These are phyloP conservation scores for Oxyria digyna DNA, from an alignment of 148 eudicot species.

Conservation along the genomic window DNA sequence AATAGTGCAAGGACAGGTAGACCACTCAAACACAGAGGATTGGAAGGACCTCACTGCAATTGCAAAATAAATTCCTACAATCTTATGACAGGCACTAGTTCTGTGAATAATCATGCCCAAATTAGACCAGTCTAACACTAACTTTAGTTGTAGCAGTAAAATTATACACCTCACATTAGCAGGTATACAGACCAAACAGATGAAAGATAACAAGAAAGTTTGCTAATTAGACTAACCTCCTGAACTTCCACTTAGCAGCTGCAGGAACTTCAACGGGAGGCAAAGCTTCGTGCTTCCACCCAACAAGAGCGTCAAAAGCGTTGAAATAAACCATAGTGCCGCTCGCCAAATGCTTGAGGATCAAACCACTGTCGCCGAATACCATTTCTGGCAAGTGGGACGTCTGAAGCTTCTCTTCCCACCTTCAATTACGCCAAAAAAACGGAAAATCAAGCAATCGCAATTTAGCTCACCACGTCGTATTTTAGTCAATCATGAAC, in stretches of 20 bases:
- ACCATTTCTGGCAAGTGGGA: conserved; percentile 93
- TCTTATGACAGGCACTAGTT: not conserved
- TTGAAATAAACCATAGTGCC: conserved; percentile 66
- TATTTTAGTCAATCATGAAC: not conserved
- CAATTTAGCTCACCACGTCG: not conserved
- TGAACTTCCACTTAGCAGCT: conserved; percentile 87
- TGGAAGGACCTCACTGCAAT: not conserved
- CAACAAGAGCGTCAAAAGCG: conserved; percentile 79
- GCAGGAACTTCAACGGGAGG: conserved; percentile 98
- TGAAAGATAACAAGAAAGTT: too few species aligned
- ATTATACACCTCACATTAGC: too few species aligned
- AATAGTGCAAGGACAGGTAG: not conserved
- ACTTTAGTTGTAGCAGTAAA: not conserved
- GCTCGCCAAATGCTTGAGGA: conserved; percentile 56
- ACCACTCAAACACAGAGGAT: not conserved
- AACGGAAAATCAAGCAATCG: not conserved
- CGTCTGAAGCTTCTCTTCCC: conserved; percentile 91
- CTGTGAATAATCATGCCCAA: not conserved
- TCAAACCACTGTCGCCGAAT: conserved; percentile 70
- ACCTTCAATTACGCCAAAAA: conserved; percentile 32
- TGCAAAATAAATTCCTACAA: not conserved
- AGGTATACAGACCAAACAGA: too few species aligned
- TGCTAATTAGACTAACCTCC: conserved; percentile 36
- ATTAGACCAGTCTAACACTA: not conserved
- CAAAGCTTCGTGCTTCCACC: conserved; percentile 78